Base-by-base conservation (phyloP, 371 early-diverging fungal species). In the Lichtheimia ramosa region DNA sequence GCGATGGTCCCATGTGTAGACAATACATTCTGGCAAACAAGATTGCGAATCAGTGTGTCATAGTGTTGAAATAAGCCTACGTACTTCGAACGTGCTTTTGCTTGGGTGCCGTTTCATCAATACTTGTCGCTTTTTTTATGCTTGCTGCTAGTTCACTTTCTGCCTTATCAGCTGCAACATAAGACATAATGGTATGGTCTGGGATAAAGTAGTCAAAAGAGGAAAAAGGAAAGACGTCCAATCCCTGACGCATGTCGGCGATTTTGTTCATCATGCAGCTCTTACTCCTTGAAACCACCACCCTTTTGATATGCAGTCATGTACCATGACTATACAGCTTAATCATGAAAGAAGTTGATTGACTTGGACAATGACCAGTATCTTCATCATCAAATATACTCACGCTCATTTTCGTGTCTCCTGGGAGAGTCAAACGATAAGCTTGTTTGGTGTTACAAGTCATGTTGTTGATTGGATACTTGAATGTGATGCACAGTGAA, bases 1-100 rank as follows among this genome's bases (percentile, higher is more conserved):
- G 65, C 93, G 90, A 71, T 90, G 85, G 71, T 98, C 98, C 92
- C 94, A 94, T 23, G 97, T 97, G 75, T 93, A 98, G 7, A 97
- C 88, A 64, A 96, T 94, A 62, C 89, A 89, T 43, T 88, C 91
- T 87, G 53, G 28, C 34, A 18, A 51, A 50, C 20, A 56, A 16
- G 42, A 42, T 34, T 34, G 34, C 34, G 34, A 34, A 10, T 34
- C 34, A 34, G 16, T 21, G 41, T 3, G 28, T 12, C 25, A n/a
- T 7, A 8, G 27, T 21, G 0, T 13, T 20, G n/a, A 51, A 23
- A 34, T 10, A 8, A 8, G 34, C 2, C 34, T 25, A 73, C 85
- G 66, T 86, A 88, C 89, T 89, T 79, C 93, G 75, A 49, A 97
- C 97, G 74, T 98, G 98, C 78, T 98, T 98, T 70, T 96, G 96